These are phyloP conservation scores for Ceriops tagal DNA, from an alignment of 345 rosid species.

Conservation along the genomic window DNA sequence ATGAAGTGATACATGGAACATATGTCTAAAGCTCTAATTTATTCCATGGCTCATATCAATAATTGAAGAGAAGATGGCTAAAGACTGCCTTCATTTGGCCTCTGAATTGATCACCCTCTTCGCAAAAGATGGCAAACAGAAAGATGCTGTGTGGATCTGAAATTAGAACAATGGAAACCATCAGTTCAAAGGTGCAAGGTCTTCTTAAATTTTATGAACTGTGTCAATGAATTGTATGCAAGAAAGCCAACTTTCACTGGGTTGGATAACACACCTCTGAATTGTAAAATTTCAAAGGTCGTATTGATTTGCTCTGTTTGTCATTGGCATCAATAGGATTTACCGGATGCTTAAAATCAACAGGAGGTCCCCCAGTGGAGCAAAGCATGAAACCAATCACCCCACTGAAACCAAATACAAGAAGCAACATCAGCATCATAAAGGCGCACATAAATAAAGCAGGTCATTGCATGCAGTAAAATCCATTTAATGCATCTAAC, in stretches of 20 bases:
- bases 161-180: conserved; percentile 11
- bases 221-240: background rate
- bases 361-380: conserved; percentile 82
- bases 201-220: background rate
- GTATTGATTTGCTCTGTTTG: conserved; percentile 32
- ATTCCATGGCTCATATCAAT: conserved; percentile 23
- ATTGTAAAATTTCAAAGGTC: conserved; percentile 78
- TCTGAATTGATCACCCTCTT: conserved; percentile 75
- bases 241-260: background rate
- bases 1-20: conserved; percentile 5
- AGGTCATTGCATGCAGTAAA: background rate
- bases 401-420: conserved; percentile 48
- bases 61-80: conserved; percentile 9
- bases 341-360: conserved; percentile 85
- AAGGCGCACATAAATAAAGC: background rate
- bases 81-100: conserved; percentile 29
- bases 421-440: conserved; percentile 11
- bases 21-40: conserved; percentile 14
- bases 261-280: conserved; percentile 46
- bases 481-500: too few relatives aligned
- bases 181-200: background rate
- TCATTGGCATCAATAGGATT: conserved; percentile 55
- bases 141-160: conserved; percentile 91
- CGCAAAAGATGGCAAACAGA: conserved; percentile 90
- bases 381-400: conserved; percentile 98